Evolutionary conservation across 768 basidiomycete genomes (phyloP).

Genomic region (Rubroboletus satanas): DNA sequence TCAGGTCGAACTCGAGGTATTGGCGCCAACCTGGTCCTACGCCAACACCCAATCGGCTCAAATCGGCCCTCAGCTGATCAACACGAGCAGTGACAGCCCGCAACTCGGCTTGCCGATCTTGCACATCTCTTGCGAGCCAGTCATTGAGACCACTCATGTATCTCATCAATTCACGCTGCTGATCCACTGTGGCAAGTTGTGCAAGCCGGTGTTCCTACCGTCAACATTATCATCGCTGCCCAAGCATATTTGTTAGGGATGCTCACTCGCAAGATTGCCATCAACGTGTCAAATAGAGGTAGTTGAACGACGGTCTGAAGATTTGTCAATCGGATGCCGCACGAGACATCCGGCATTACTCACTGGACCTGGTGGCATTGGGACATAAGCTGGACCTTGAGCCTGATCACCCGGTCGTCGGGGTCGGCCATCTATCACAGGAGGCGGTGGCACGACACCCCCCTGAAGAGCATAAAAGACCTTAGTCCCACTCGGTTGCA

Average conservation of each 20-base stretch:
- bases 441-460: constrained; percentile 25
- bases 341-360: constrained; percentile 22
- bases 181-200: constrained; percentile 70
- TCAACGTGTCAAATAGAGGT: constrained; percentile 65
- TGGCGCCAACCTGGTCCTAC: constrained; percentile 36
- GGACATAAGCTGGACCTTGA: constrained; percentile 34
- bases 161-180: constrained; percentile 75
- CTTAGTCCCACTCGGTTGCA: not conserved
- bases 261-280: constrained; percentile 63
- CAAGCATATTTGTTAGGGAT: not conserved
- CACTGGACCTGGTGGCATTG: constrained; percentile 54
- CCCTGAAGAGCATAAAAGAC: constrained; percentile 10
- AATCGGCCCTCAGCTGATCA: constrained; percentile 41
- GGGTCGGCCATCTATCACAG: constrained; percentile 15
- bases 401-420: constrained; percentile 22
- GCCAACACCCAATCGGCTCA: constrained; percentile 44
- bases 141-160: constrained; percentile 74
- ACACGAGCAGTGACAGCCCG: constrained; percentile 62
- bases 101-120: constrained; percentile 73
- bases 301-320: constrained; percentile 56
- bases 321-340: constrained; percentile 3
- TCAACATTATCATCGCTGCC: constrained; percentile 6
- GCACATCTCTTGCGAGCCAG: constrained; percentile 77
- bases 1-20: not conserved
- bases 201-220: constrained; percentile 70